Evolutionary conservation across 2,329 filamentous ascomycete genomes (phyloP).

Genomic region (Cordyceps cateniannulata): DNA sequence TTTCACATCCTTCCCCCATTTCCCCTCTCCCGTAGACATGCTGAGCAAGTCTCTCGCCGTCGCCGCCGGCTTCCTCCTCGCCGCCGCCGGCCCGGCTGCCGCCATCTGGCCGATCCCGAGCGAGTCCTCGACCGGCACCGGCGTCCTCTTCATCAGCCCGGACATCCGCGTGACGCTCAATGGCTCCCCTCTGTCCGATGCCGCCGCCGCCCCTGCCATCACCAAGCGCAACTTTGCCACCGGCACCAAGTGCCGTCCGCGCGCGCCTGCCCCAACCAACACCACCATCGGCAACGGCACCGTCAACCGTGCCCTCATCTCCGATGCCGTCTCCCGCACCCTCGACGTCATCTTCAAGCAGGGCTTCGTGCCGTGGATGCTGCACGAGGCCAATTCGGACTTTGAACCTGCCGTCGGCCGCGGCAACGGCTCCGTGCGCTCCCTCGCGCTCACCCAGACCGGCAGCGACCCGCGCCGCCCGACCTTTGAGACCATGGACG

Average conservation of each 20-base stretch:
- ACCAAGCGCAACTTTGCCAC: too few relatives aligned
- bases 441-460: conserved; percentile 57
- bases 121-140: conserved; percentile 43
- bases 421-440: conserved; percentile 38
- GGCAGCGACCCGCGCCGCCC: conserved; percentile 43
- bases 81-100: conserved; percentile 22
- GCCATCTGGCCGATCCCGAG: conserved; percentile 50
- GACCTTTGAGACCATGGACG: conserved; percentile 58
- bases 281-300: conserved; percentile 40
- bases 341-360: conserved; percentile 58
- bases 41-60: neutral
- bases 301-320: conserved; percentile 33
- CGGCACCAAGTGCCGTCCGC: too few relatives aligned
- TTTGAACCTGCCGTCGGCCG: conserved; percentile 49
- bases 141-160: conserved; percentile 46
- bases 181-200: conserved; percentile 43
- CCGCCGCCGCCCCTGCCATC: neutral
- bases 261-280: conserved; percentile 9
- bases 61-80: neutral
- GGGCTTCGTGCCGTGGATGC: conserved; percentile 72
- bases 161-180: conserved; percentile 52
- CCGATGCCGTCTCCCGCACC: conserved; percentile 51
- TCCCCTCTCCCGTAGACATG: neutral
- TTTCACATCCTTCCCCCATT: neutral
- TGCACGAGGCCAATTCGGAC: conserved; percentile 50